Evolutionary conservation across 768 basidiomycete species (phyloP).

Genomic region (Boletus patriciae): DNA sequence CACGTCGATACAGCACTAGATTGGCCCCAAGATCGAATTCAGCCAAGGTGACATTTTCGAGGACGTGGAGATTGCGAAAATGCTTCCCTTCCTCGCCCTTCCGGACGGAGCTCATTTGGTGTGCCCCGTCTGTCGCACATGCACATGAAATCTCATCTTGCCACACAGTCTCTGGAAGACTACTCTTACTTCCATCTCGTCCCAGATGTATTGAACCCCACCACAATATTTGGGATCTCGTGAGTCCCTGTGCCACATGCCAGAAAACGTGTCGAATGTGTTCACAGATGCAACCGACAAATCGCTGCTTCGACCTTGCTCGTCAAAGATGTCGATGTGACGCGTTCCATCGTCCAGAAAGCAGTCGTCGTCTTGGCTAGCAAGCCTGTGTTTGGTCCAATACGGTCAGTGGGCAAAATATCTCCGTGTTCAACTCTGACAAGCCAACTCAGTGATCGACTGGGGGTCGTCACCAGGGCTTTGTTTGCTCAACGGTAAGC

Average conservation of each 20-base stretch:
- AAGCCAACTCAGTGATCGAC: conserved; percentile 66
- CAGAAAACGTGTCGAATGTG: conserved; percentile 1
- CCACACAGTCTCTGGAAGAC: conserved; percentile 57
- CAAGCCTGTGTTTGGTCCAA: conserved; percentile 90
- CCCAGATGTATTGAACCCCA: conserved; percentile 63
- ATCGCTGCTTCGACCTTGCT: conserved; percentile 77
- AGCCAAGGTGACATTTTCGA: conserved; percentile 75
- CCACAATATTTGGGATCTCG: conserved; percentile 96
- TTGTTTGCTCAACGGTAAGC: conserved; percentile 78
- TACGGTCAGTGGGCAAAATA: conserved; percentile 53
- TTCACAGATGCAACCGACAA: conserved; percentile 86
- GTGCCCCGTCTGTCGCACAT: conserved; percentile 5
- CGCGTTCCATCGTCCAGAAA: conserved; percentile 95
- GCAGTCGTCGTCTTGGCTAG: conserved; percentile 93
- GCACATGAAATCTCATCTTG: conserved; percentile 9
- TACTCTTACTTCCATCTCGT: conserved; percentile 96
- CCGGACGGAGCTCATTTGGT: conserved; percentile 97
- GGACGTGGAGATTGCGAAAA: conserved; percentile 80
- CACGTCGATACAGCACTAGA: conserved; percentile 42
- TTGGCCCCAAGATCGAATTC: conserved; percentile 91
- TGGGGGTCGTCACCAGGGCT: conserved; percentile 91
- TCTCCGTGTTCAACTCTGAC: conserved; percentile 1
- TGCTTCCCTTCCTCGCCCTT: conserved; percentile 92
- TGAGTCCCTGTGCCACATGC: conserved; percentile 31
- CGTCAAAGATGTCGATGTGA: conserved; percentile 81